Evolutionary conservation across 495 filamentous ascomycete species (phyloP).

Genomic region (Xylaria scruposa): DNA sequence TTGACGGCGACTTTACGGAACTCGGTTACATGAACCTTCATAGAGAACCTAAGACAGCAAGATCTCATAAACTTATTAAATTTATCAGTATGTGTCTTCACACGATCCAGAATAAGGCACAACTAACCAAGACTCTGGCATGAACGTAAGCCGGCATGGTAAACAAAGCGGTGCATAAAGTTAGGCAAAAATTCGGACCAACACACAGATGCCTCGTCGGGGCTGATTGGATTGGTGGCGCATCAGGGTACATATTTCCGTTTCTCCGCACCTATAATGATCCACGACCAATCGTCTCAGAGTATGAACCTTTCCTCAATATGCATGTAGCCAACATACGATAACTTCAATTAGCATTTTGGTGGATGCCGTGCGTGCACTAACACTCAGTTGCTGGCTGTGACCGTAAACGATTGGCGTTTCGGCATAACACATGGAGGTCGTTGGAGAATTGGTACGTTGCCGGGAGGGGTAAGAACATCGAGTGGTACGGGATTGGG

Average conservation of each 20-base stretch:
- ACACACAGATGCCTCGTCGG: neutral
- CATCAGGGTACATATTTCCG: neutral
- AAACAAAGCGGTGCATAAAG: neutral
- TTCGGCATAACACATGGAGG: constrained; percentile 1
- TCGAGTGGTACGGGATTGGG: neutral
- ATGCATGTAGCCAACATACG: neutral
- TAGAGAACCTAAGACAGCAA: neutral
- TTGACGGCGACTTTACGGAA: neutral
- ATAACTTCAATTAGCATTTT: neutral
- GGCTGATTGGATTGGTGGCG: neutral
- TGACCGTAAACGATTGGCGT: constrained; percentile 13
- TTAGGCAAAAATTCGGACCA: neutral
- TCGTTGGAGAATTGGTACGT: constrained; percentile 15
- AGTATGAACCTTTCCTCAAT: neutral
- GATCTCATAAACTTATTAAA: neutral
- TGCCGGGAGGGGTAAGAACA: constrained; percentile 18
- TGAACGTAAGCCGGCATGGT: neutral
- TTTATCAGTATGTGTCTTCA: neutral
- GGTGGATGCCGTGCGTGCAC: neutral
- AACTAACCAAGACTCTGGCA: neutral
- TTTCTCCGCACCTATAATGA: neutral
- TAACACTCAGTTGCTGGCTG: neutral
- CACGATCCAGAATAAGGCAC: neutral
- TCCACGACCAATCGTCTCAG: neutral
- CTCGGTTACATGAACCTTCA: neutral